Conservation (phyloP, 2,329 filamentous ascomycete species). For the Aureobasidium sp. region DNA sequence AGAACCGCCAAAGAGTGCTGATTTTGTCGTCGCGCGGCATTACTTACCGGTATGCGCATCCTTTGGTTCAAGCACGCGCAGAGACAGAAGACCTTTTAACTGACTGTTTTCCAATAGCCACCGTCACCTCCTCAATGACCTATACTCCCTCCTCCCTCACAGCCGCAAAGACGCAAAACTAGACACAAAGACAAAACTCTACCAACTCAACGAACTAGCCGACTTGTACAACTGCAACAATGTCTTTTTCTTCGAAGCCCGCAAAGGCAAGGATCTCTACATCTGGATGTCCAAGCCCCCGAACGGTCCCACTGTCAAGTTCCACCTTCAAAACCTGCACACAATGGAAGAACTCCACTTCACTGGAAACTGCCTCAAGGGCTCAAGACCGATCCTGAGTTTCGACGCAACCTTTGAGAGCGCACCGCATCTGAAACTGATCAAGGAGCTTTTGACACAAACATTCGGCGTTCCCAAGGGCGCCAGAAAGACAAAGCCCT, state of each 20-base stretch:
- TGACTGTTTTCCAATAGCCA: slow-evolving; percentile 49
- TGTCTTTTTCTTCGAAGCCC: slow-evolving; percentile 87
- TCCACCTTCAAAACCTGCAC: slow-evolving; percentile 71
- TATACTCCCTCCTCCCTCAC: slow-evolving; percentile 83
- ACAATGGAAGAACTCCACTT: slow-evolving; percentile 97
- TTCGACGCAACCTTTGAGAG: slow-evolving; percentile 72
- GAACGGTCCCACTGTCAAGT: slow-evolving; percentile 66
- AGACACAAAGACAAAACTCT: slow-evolving; percentile 83
- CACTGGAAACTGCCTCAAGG: slow-evolving; percentile 92
- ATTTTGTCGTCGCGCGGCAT: slow-evolving; percentile 90
- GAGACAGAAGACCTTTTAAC: not conserved
- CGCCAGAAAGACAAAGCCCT: slow-evolving; percentile 85
- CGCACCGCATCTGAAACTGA: slow-evolving; percentile 67
- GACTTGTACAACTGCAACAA: slow-evolving; percentile 92
- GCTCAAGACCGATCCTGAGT: slow-evolving; percentile 79
- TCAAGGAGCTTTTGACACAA: slow-evolving; percentile 85
- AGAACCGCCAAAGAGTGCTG: slow-evolving; percentile 57
- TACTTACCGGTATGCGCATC: slow-evolving; percentile 61
- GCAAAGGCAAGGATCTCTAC: slow-evolving; percentile 91
- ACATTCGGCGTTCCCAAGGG: slow-evolving; percentile 88
- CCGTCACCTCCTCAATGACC: slow-evolving; percentile 83
- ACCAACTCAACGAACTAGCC: slow-evolving; percentile 67
- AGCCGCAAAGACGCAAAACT: slow-evolving; percentile 92
- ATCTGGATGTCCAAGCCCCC: slow-evolving; percentile 88
- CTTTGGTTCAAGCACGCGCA: not conserved